Conservation (phyloP, 495 filamentous ascomycete genomes). For the Polyplosphaeria fusca region DNA sequence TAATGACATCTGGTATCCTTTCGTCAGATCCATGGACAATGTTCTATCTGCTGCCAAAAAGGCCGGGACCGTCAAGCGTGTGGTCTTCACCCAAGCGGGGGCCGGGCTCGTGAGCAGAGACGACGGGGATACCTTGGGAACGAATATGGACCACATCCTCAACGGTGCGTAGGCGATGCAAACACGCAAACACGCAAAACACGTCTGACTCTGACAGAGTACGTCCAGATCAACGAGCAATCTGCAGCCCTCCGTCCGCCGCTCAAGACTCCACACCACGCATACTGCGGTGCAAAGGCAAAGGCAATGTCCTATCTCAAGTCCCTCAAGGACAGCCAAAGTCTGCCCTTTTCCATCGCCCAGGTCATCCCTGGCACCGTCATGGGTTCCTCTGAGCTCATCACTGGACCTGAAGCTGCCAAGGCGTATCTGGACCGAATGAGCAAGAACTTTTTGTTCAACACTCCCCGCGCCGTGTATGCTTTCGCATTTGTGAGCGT, state of each 20-base stretch:
- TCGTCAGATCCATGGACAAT: slow-evolving; percentile 28
- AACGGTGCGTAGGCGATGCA: slow-evolving; percentile 5
- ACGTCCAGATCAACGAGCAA: not conserved
- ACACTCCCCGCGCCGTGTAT: slow-evolving; percentile 8
- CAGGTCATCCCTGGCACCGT: slow-evolving; percentile 28
- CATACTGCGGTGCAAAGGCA: slow-evolving; percentile 26
- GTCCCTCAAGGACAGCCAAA: not conserved
- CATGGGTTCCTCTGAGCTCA: slow-evolving; percentile 21
- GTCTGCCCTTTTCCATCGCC: slow-evolving; percentile 18
- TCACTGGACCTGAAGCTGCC: not conserved
- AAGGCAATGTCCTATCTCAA: slow-evolving; percentile 23
- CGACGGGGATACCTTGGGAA: slow-evolving; percentile 22
- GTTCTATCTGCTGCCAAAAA: slow-evolving; percentile 21
- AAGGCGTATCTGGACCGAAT: slow-evolving; percentile 17
- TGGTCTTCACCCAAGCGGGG: slow-evolving; percentile 28
- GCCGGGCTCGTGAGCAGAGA: slow-evolving; percentile 21
- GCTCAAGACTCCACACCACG: slow-evolving; percentile 21
- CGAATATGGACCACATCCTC: slow-evolving; percentile 16
- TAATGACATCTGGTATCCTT: slow-evolving; percentile 21
- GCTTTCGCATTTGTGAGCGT: slow-evolving; percentile 25
- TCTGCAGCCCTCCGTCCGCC: slow-evolving; percentile 16
- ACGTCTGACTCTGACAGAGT: slow-evolving; percentile 4
- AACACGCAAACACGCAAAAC: slow-evolving; percentile 1
- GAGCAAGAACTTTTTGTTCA: slow-evolving; percentile 16
- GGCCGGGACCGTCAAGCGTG: slow-evolving; percentile 12